phyloP scores from a whole-genome alignment of 78 protist species.

The Bigelowiella natans region DNA sequence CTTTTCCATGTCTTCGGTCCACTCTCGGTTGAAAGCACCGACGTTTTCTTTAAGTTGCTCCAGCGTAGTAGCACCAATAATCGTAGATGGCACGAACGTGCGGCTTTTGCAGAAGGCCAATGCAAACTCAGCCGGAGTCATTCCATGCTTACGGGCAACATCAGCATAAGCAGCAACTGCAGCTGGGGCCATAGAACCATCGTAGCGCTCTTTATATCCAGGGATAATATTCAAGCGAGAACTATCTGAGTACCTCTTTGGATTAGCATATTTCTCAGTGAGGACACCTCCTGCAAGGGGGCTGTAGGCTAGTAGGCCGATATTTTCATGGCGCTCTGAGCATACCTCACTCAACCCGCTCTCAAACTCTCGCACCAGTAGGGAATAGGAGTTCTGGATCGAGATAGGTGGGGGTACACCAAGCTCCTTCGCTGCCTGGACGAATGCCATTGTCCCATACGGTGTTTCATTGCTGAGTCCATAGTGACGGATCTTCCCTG shows the following conservation, averaged over 20 bases:
- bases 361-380: no score
- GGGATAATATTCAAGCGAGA: no score
- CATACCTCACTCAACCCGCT: no score
- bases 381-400: neutral
- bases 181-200: neutral
- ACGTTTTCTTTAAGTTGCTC: constrained; percentile 19
- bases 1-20: no score
- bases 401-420: neutral
- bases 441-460: neutral
- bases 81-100: constrained; percentile 10
- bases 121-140: constrained; percentile 23
- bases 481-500: constrained; percentile 28
- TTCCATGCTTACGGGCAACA: neutral
- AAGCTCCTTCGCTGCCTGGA: no score
- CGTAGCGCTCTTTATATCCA: no score
- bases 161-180: neutral
- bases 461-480: constrained; percentile 28
- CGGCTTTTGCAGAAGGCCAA: constrained; percentile 16
- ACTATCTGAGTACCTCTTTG: no score
- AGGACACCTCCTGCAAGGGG: no score
- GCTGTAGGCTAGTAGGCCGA: no score
- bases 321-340: no score
- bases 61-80: constrained; percentile 29
- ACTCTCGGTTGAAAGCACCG: no score
- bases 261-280: no score